A percentile compares a stretch with the other conserved stretches of the same genome.
phyloP scores from a whole-genome alignment of 1,284 basidiomycete genomes.

The Apiotrichum gracile region DNA sequence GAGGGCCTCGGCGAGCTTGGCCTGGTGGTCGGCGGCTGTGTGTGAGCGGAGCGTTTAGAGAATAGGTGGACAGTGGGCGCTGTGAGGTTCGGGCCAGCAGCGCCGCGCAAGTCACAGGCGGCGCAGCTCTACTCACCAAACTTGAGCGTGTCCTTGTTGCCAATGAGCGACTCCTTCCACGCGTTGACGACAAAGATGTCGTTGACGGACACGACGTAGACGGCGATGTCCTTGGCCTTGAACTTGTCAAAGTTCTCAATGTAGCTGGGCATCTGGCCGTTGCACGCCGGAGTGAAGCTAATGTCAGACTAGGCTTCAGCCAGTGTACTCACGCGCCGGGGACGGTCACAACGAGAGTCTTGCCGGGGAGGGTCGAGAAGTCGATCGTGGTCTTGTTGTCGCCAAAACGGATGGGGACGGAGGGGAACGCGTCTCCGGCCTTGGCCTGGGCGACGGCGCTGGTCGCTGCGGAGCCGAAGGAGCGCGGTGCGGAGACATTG shows the following conservation, averaged over 20 bases:
- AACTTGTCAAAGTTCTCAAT: slow-evolving; percentile 59
- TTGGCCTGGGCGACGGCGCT: slow-evolving; percentile 52
- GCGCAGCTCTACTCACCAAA: slow-evolving; percentile 30
- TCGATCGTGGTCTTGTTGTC: slow-evolving; percentile 52
- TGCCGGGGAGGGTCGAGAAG: slow-evolving; percentile 56
- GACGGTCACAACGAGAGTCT: slow-evolving; percentile 61
- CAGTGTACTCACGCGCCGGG: slow-evolving; percentile 36
- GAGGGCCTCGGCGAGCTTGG: slow-evolving; percentile 54
- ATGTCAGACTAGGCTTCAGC: neutral
- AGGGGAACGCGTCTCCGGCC: slow-evolving; percentile 50
- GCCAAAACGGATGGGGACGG: slow-evolving; percentile 57
- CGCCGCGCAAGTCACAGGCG: no score
- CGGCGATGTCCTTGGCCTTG: slow-evolving; percentile 62
- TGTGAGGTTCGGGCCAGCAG: no score
- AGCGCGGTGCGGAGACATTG: slow-evolving; percentile 5
- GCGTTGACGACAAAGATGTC: slow-evolving; percentile 59
- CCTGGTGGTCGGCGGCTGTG: slow-evolving; percentile 60
- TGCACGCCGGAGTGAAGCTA: slow-evolving; percentile 57
- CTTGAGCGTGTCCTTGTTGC: slow-evolving; percentile 26
- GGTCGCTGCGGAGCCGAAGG: slow-evolving; percentile 48
- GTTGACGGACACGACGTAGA: slow-evolving; percentile 66
- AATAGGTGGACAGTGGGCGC: neutral
- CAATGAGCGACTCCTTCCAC: slow-evolving; percentile 62
- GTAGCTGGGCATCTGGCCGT: slow-evolving; percentile 60
- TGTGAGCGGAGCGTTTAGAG: slow-evolving; percentile 1